Evolutionary conservation across 306 rosid genomes (phyloP).

Genomic region (Corylus americana): DNA sequence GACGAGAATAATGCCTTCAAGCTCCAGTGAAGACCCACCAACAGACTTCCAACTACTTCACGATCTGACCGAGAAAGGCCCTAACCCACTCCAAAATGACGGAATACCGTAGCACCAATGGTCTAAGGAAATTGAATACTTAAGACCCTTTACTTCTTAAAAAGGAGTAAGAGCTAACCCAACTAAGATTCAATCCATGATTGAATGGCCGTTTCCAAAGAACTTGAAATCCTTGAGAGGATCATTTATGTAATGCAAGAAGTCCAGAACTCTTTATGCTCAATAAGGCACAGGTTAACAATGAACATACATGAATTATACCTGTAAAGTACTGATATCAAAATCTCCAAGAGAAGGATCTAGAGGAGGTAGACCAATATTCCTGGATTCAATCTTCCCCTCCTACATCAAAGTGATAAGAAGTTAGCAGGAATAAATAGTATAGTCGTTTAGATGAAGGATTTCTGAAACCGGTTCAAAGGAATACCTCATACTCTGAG

Average conservation of each 20-base stretch:
- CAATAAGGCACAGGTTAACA: background rate
- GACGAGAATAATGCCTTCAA: no score
- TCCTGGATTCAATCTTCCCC: conserved; percentile 52
- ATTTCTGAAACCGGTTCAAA: conserved; percentile 3
- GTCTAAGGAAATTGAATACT: no score
- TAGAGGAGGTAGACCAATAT: conserved; percentile 47
- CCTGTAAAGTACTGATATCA: conserved; percentile 86
- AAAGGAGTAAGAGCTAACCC: no score
- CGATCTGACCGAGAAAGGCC: no score
- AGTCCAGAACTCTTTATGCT: conserved; percentile 16
- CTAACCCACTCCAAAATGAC: no score
- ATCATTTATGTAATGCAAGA: conserved; percentile 6
- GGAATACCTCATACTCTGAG: conserved; percentile 64
- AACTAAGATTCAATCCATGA: no score
- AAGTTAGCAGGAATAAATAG: conserved; percentile 18
- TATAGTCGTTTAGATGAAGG: background rate
- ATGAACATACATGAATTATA: conserved; percentile 32
- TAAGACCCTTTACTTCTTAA: no score
- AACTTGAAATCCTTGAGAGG: no score
- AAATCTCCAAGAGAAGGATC: conserved; percentile 58
- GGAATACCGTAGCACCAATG: no score
- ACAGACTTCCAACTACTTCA: no score
- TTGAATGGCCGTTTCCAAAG: no score
- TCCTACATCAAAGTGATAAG: conserved; percentile 48
- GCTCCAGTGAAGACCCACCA: no score